A percentile compares a stretch with the other conserved stretches of the same genome.
phyloP scores from a whole-genome alignment of 768 basidiomycete genomes.

The Kwoniella botswanensis region DNA sequence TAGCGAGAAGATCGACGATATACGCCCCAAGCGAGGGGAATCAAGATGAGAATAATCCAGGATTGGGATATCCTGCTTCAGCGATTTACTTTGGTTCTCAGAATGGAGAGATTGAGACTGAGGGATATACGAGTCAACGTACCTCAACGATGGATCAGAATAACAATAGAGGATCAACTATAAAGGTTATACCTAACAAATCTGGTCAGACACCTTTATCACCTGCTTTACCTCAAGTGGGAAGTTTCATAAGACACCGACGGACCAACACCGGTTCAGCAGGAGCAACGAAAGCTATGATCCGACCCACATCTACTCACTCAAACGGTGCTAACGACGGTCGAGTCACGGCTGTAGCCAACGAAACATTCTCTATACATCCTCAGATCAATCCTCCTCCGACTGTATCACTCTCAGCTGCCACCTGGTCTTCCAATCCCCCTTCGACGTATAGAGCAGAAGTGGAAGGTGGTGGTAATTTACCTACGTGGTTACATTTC shows the following conservation, averaged over 20 bases:
- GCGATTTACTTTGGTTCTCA: conserved; percentile 55
- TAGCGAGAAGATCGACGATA: conserved; percentile 38
- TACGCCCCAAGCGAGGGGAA: conserved; percentile 32
- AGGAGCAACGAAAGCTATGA: conserved; percentile 9
- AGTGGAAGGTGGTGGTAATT: conserved; percentile 38
- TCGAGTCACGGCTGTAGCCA: conserved; percentile 47
- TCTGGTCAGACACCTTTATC: conserved; percentile 41
- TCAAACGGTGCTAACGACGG: conserved; percentile 38
- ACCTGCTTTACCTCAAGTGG: conserved; percentile 55
- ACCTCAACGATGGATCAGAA: conserved; percentile 18
- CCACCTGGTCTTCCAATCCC: conserved; percentile 56
- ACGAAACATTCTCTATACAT: conserved; percentile 58
- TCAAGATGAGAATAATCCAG: conserved; percentile 28
- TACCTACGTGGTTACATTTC: conserved; percentile 57
- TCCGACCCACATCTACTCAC: conserved; percentile 15
- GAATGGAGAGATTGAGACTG: conserved; percentile 22
- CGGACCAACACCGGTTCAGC: conserved; percentile 25
- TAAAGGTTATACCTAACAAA: conserved; percentile 41
- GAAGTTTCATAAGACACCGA: conserved; percentile 48
- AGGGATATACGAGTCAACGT: conserved; percentile 23
- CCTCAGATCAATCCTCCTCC: conserved; percentile 56
- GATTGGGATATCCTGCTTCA: conserved; percentile 54
- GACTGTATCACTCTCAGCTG: conserved; percentile 51
- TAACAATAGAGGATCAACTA: conserved; percentile 42
- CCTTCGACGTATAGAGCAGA: conserved; percentile 57